Evolutionary conservation across 352 stramenopile genomes (phyloP).

Genomic region (Pythium biforme): DNA sequence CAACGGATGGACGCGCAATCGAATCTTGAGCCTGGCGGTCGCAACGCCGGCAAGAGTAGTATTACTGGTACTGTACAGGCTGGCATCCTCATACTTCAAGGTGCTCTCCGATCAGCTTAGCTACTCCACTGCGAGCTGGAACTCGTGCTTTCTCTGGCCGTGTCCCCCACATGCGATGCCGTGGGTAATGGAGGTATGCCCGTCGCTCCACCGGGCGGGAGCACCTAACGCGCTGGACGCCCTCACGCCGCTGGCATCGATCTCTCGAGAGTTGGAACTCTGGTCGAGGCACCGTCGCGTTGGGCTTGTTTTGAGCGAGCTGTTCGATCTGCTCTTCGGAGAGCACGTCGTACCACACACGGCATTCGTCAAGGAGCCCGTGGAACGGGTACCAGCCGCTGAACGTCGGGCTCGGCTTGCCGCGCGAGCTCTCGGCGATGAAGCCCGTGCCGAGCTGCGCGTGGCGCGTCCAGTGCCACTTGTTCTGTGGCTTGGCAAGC

Average conservation of each 20-base stretch:
- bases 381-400: slow-evolving; percentile 15
- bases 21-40: not conserved
- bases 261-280: slow-evolving; percentile 7
- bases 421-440: not conserved
- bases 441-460: slow-evolving; percentile 12
- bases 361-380: slow-evolving; percentile 13
- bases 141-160: not conserved
- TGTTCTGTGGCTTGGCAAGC: not conserved
- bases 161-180: not conserved
- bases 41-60: not conserved
- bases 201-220: slow-evolving; percentile 2
- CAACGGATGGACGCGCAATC: not conserved
- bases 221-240: not conserved
- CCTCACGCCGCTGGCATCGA: not conserved
- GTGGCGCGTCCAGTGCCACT: slow-evolving; percentile 15
- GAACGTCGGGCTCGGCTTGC: slow-evolving; percentile 4
- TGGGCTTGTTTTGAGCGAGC: not conserved
- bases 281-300: not conserved
- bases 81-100: not conserved
- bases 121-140: too few species aligned
- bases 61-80: not conserved
- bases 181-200: not conserved
- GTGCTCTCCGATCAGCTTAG: not conserved
- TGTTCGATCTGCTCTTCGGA: slow-evolving; percentile 2
- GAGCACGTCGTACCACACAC: slow-evolving; percentile 9